phyloP scores from a whole-genome alignment of 768 basidiomycete species.

The Pleurotus sapidus region DNA sequence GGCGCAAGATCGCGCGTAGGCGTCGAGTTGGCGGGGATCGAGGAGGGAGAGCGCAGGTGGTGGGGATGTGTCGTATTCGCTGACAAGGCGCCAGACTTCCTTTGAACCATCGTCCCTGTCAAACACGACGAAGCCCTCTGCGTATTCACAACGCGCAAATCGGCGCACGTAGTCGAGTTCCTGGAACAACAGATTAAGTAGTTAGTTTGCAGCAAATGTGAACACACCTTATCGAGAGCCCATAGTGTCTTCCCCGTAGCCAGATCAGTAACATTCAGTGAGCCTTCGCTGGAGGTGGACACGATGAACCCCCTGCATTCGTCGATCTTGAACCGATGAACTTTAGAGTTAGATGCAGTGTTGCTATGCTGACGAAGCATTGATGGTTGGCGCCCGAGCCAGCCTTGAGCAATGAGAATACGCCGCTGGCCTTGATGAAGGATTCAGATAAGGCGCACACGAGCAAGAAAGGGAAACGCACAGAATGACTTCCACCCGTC shows the following conservation, averaged over 20 bases:
- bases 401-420: constrained; percentile 43
- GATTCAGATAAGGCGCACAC: constrained; percentile 4
- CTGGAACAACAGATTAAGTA: constrained; percentile 1
- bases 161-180: constrained; percentile 45
- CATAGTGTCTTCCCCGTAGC: constrained; percentile 50
- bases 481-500: constrained; percentile 60
- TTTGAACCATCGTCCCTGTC: constrained; percentile 54
- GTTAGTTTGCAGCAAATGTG: neutral
- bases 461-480: constrained; percentile 27
- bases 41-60: constrained; percentile 27
- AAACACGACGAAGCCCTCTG: constrained; percentile 67
- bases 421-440: constrained; percentile 40
- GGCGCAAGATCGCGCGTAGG: constrained; percentile 9
- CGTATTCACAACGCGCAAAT: constrained; percentile 74
- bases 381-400: constrained; percentile 52
- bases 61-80: constrained; percentile 22
- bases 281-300: constrained; percentile 52
- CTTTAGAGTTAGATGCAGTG: constrained; percentile 25
- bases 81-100: constrained; percentile 67
- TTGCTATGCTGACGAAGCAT: constrained; percentile 27
- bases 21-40: constrained; percentile 22
- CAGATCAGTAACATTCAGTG: constrained; percentile 57
- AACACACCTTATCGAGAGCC: constrained; percentile 53
- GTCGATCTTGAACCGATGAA: constrained; percentile 80
- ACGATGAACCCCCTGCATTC: constrained; percentile 58